Percentiles rank a stretch among this genome's conserved stretches.
Evolutionary conservation across 495 filamentous ascomycete species (phyloP).

Genomic region (Haplographium delicatum): DNA sequence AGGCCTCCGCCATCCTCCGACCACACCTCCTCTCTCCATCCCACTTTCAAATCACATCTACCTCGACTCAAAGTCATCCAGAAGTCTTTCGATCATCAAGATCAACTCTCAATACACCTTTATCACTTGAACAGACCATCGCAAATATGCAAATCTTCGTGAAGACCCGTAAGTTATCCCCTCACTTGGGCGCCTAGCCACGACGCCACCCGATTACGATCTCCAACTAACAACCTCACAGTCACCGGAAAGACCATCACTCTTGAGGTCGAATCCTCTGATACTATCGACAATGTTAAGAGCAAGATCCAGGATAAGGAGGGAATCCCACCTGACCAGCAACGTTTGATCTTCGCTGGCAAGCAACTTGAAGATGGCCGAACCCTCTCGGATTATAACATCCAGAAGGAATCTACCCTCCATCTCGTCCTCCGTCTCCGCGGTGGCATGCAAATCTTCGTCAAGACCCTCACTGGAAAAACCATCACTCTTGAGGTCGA

Average conservation of each 20-base stretch:
- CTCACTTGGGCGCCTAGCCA: conserved; percentile 16
- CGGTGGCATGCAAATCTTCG: conserved; percentile 98
- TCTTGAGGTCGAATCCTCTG: conserved; percentile 95
- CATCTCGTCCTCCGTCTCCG: conserved; percentile 95
- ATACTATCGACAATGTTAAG: conserved; percentile 99
- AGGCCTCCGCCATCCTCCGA: conserved; percentile 20
- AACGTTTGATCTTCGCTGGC: conserved; percentile 96
- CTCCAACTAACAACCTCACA: conserved; percentile 32
- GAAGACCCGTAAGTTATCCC: conserved; percentile 74
- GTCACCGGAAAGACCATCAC: conserved; percentile 99
- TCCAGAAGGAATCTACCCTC: conserved; percentile 96
- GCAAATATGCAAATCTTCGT: conserved; percentile 93
- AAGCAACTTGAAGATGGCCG: conserved; percentile 98
- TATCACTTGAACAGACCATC: conserved; percentile 2
- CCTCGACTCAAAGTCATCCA: conserved; percentile 9
- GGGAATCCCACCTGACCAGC: conserved; percentile 95
- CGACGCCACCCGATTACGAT: conserved; percentile 27
- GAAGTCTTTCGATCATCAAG: conserved; percentile 1
- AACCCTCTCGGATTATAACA: conserved; percentile 96
- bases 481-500: conserved; percentile 98
- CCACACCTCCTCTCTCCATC: conserved; percentile 7
- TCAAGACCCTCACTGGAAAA: conserved; percentile 92
- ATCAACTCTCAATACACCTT: conserved; percentile 12
- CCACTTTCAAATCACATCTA: neutral
- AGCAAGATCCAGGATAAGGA: conserved; percentile 99